Evolutionary conservation across 805 yeast species (phyloP).

Genomic region (Spathaspora passalidarum): DNA sequence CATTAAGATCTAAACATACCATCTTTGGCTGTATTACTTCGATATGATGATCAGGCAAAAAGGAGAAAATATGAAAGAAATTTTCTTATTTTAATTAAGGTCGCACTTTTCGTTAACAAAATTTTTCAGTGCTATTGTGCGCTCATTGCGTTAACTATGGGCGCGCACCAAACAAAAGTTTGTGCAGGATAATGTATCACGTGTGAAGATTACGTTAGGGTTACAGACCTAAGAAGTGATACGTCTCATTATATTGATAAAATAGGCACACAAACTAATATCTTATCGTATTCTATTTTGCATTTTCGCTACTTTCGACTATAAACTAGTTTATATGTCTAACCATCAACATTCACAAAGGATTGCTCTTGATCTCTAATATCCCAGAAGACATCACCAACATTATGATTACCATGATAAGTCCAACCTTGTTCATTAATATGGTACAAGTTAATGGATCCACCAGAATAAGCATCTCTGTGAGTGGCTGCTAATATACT

Average conservation of each 20-base stretch:
- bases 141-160: too few relatives aligned
- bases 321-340: constrained; percentile 9
- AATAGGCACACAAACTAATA: background rate
- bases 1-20: constrained; percentile 12
- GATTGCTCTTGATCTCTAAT: constrained; percentile 84
- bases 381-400: constrained; percentile 88
- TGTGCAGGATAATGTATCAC: constrained; percentile 7
- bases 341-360: constrained; percentile 73
- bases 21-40: constrained; percentile 13
- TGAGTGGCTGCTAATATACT: constrained; percentile 96
- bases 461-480: constrained; percentile 98
- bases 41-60: background rate
- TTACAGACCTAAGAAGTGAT: background rate
- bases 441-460: constrained; percentile 89
- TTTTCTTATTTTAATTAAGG: constrained; percentile 1
- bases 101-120: background rate
- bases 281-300: background rate
- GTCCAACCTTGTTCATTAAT: constrained; percentile 93
- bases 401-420: constrained; percentile 93
- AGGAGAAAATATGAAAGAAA: background rate
- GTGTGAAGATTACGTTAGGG: background rate
- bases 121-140: constrained; percentile 1
- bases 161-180: background rate
- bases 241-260: too few relatives aligned
- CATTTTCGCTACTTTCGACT: background rate